Evolutionary conservation across 202 grass and related monocot species (phyloP).

Genomic region (Elaeis oleifera): DNA sequence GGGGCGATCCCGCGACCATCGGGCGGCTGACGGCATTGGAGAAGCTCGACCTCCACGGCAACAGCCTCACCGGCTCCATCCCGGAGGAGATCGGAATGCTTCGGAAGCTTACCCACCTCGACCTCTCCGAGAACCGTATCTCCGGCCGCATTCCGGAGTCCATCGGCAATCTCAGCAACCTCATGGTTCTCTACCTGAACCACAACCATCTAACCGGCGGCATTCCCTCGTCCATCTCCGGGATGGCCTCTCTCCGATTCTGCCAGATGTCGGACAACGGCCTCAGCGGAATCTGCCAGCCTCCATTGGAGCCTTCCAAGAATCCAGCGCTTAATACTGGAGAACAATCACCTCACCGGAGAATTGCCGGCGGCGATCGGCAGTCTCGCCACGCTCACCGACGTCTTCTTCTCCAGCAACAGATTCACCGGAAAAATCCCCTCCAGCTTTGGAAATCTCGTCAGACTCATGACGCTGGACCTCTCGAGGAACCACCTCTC

Average conservation of each 20-base stretch:
- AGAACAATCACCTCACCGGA: slow-evolving; percentile 32
- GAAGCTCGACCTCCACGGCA: slow-evolving; percentile 26
- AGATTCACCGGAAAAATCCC: slow-evolving; percentile 31
- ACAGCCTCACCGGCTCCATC: slow-evolving; percentile 26
- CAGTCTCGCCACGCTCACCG: slow-evolving; percentile 14
- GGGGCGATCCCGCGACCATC: slow-evolving; percentile 22
- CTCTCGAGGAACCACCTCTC: slow-evolving; percentile 26
- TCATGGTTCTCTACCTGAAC: slow-evolving; percentile 28
- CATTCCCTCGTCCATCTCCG: slow-evolving; percentile 29
- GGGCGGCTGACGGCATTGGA: slow-evolving; percentile 15
- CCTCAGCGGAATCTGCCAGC: slow-evolving; percentile 23
- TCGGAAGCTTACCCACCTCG: slow-evolving; percentile 28
- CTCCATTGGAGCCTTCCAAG: slow-evolving; percentile 32
- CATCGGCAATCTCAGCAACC: slow-evolving; percentile 28
- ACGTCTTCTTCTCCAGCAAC: slow-evolving; percentile 34
- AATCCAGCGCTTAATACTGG: slow-evolving; percentile 25
- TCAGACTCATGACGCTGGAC: slow-evolving; percentile 23
- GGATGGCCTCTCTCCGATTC: slow-evolving; percentile 31
- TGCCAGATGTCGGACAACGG: slow-evolving; percentile 30
- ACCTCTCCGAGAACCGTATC: slow-evolving; percentile 38
- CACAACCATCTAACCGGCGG: slow-evolving; percentile 22
- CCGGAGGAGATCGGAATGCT: slow-evolving; percentile 31
- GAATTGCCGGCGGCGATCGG: slow-evolving; percentile 30
- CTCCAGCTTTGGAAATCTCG: slow-evolving; percentile 19
- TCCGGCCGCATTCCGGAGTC: slow-evolving; percentile 30